Conservation (phyloP, 2,329 filamentous ascomycete species). For the Aspergillus sp. region DNA sequence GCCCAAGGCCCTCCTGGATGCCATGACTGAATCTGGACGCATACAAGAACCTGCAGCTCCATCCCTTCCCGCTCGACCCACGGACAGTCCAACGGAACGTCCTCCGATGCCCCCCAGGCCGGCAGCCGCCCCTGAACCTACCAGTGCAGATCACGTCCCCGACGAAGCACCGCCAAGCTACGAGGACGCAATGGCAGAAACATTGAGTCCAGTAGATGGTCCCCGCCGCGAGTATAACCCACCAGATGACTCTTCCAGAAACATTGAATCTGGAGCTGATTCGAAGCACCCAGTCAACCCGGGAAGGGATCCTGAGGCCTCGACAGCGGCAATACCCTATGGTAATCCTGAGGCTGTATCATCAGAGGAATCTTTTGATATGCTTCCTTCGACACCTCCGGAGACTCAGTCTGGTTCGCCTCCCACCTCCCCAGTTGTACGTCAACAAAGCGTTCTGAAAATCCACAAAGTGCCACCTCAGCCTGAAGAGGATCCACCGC, state of each 20-base stretch:
- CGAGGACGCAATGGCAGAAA: slow-evolving; percentile 81
- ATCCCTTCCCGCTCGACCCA: slow-evolving; percentile 17
- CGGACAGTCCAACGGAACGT: slow-evolving; percentile 11
- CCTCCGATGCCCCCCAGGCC: slow-evolving; percentile 40
- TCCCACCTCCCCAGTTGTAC: slow-evolving; percentile 22
- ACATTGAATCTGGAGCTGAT: slow-evolving; percentile 33
- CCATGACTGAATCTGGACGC: slow-evolving; percentile 40
- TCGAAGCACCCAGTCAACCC: slow-evolving; percentile 26
- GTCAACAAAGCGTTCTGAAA: slow-evolving; percentile 28
- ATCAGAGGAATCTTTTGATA: slow-evolving; percentile 35
- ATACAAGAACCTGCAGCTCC: slow-evolving; percentile 13
- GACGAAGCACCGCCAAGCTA: slow-evolving; percentile 91
- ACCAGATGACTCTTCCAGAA: slow-evolving; percentile 28
- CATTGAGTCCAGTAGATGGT: slow-evolving; percentile 66
- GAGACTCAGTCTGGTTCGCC: slow-evolving; percentile 30
- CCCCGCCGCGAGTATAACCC: slow-evolving; percentile 50
- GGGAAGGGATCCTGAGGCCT: slow-evolving; percentile 23
- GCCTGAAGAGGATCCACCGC: slow-evolving; percentile 24
- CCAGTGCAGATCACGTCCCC: slow-evolving; percentile 19
- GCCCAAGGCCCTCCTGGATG: slow-evolving; percentile 66
- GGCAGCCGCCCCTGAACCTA: slow-evolving; percentile 16
- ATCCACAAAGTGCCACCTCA: slow-evolving; percentile 15
- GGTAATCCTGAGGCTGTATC: slow-evolving; percentile 17
- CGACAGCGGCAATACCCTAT: slow-evolving; percentile 18
- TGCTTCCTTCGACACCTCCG: slow-evolving; percentile 31